These are phyloP conservation scores for Fraxinus angustifolia DNA, from an alignment of 305 asterid genomes.

Conservation along the genomic window DNA sequence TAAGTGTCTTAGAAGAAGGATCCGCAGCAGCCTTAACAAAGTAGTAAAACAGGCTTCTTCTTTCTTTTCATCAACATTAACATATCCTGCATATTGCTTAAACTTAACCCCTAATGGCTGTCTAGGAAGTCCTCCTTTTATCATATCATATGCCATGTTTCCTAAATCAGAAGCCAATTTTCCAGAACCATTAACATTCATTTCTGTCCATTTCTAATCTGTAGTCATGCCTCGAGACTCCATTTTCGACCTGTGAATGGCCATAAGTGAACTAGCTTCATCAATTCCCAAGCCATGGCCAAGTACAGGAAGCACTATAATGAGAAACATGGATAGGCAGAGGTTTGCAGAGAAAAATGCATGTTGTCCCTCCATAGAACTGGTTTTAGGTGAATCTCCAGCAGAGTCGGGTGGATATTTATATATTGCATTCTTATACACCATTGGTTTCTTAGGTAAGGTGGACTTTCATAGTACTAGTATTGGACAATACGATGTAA, in stretches of 20 bases:
- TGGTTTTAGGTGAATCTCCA: background rate
- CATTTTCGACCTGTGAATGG: conserved; percentile 27
- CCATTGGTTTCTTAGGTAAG: background rate
- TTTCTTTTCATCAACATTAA: conserved; percentile 24
- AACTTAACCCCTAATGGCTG: conserved; percentile 29
- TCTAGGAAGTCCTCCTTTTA: conserved; percentile 34
- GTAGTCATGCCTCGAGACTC: background rate
- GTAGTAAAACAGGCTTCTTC: conserved; percentile 42
- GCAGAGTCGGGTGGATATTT: background rate
- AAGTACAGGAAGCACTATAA: conserved; percentile 2
- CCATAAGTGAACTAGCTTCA: conserved; percentile 29
- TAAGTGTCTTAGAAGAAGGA: conserved; percentile 30
- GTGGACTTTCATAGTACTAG: background rate
- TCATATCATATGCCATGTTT: conserved; percentile 35
- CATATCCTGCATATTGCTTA: conserved; percentile 42
- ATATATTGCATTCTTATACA: background rate
- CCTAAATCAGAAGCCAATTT: conserved; percentile 16
- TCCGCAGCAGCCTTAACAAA: conserved; percentile 34
- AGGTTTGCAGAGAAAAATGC: conserved; percentile 8
- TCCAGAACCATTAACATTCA: conserved; percentile 2
- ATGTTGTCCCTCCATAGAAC: conserved; percentile 23
- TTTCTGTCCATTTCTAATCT: background rate
- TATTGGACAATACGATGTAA: too few species aligned
- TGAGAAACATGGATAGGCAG: conserved; percentile 13
- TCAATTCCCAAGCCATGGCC: conserved; percentile 25